Base-by-base conservation (phyloP, 257 asterid genomes). In the Pogostemon cablin region DNA sequence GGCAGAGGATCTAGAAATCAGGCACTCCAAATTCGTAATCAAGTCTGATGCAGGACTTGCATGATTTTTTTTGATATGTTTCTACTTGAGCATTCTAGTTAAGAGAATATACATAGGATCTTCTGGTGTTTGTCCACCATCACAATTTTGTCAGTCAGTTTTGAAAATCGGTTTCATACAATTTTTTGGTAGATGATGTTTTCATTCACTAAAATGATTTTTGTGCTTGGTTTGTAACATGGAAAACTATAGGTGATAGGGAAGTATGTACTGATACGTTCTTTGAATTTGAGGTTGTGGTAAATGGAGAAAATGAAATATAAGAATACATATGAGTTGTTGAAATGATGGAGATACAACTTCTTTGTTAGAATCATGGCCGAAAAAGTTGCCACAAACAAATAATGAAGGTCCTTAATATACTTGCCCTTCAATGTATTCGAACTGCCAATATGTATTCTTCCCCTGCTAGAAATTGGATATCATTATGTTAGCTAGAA, bases 1-100 rank as follows among this genome's bases (percentile, higher is more conserved):
- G 67, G 90, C 88, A 34, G 60, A 71, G 78, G 95, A 82, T 52
- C 68, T 85, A 78, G 77, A 76, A 68, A 62, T 44, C 75, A 78
- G 55, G 71, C 81, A 80, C 81, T 61, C 76, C 50, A 71, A 69
- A 46, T 77, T 84, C 42, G 49, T 65, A 4, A 41, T 56, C 52
- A 59, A 62, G 62, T 63, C 80, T 35, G 72, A 25, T 34, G 50
- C 75, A 6, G 73, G 76, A 71, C 9, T 54, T 72, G 32, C 42
- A n/a, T 74, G 74, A 73, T 62, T 61, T 61, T 32, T 12, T 44
- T 40, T 52, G 12, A 52, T 52, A 9, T 72, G 62, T 53, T 35
- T 20, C 25, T 55, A 56, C 15, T 72, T 25, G 15, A 48, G 44
- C 20, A 58, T 66, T 56, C 9, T 60, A 60, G 9, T 55, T 56